Percentiles rank a stretch among this genome's conserved stretches.
These are phyloP conservation scores for Chamaecrista fasciculata DNA, from an alignment of 306 rosid species.

Conservation along the genomic window DNA sequence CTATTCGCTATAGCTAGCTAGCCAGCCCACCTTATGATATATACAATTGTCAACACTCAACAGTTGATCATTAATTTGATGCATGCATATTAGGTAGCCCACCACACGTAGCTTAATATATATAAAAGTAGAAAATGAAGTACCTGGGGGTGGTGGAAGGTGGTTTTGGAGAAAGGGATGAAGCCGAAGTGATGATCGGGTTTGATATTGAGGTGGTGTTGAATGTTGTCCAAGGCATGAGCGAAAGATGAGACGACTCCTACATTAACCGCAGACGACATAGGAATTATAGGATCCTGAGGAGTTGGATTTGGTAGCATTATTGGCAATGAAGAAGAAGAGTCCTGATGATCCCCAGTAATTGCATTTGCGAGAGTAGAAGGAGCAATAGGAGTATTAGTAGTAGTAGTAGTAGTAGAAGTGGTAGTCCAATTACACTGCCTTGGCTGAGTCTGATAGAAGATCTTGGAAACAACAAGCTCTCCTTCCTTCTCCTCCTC, in stretches of 20 bases:
- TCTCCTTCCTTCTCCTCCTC: slow-evolving; percentile 88
- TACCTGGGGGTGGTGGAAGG: slow-evolving; percentile 38
- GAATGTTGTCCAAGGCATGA: slow-evolving; percentile 46
- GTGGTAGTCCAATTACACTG: slow-evolving; percentile 77
- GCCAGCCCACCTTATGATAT: too few relatives aligned
- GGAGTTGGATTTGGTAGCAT: too few relatives aligned
- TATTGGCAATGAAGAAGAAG: too few relatives aligned
- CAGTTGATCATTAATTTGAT: too few relatives aligned
- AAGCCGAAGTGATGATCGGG: slow-evolving; percentile 70
- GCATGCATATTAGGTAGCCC: too few relatives aligned
- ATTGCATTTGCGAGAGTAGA: too few relatives aligned
- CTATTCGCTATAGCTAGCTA: too few relatives aligned
- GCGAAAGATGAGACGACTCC: slow-evolving; percentile 37
- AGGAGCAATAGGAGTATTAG: neutral
- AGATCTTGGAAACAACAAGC: slow-evolving; percentile 75
- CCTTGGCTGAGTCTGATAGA: slow-evolving; percentile 81
- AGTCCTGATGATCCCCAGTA: too few relatives aligned
- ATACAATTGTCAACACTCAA: neutral
- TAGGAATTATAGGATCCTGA: too few relatives aligned
- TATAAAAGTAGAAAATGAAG: too few relatives aligned
- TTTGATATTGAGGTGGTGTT: slow-evolving; percentile 59
- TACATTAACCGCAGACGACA: slow-evolving; percentile 29
- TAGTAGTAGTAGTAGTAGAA: slow-evolving; percentile 6
- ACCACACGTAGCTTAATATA: too few relatives aligned
- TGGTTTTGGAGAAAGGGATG: slow-evolving; percentile 57